Conservation (phyloP, 78 protist species). For the Speleostelium caveatum region DNA sequence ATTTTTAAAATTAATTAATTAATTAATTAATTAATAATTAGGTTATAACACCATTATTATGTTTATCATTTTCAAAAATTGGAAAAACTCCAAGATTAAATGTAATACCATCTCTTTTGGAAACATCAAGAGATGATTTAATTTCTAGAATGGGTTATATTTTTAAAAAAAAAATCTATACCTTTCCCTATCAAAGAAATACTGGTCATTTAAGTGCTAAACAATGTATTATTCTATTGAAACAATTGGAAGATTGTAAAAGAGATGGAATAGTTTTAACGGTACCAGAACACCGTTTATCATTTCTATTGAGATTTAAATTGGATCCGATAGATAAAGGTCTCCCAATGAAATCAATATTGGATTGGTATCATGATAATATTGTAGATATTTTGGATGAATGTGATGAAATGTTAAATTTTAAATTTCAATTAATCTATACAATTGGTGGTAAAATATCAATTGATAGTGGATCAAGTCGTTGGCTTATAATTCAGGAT, state of each 20-base stretch:
- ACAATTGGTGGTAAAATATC: not conserved
- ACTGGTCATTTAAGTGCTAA: not conserved
- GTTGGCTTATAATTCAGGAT: not conserved
- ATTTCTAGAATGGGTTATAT: not conserved
- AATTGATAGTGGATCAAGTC: not conserved
- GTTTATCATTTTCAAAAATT: not conserved
- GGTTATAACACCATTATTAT: not conserved
- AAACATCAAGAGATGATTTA: not conserved
- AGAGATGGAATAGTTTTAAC: not conserved
- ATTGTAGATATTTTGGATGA: conserved; percentile 23
- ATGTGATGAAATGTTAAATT: conserved; percentile 6
- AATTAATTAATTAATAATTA: too few relatives aligned
- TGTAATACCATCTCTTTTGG: conserved; percentile 1
- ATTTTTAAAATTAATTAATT: too few relatives aligned
- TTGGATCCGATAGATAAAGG: not conserved
- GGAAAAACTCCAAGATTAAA: not conserved
- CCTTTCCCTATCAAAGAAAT: conserved; percentile 10
- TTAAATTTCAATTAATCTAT: not conserved
- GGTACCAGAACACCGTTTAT: not conserved
- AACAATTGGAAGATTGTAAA: not conserved
- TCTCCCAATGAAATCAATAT: not conserved
- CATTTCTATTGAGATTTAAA: not conserved
- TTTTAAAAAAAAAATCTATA: not conserved
- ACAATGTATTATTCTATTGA: not conserved
- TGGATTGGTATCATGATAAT: not conserved